phyloP scores from a whole-genome alignment of 2,329 filamentous ascomycete species.

The Venturiaceae sp. region DNA sequence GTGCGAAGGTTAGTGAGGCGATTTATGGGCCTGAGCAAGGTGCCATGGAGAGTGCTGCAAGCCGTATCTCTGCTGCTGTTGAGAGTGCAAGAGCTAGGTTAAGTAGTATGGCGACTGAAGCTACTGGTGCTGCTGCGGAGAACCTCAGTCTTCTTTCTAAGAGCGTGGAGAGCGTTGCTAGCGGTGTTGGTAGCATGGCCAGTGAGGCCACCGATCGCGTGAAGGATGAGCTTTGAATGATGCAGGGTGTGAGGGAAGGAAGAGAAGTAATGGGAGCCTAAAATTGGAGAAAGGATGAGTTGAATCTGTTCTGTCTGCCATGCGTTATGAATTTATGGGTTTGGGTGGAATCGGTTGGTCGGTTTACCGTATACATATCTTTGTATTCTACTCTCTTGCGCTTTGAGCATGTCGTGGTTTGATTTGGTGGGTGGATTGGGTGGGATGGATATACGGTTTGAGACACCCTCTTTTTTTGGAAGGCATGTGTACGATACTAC shows the following conservation, averaged over 20 bases:
- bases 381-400: neutral
- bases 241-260: neutral
- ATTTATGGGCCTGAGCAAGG: constrained; percentile 38
- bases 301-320: too few relatives aligned
- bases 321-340: neutral
- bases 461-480: neutral
- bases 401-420: neutral
- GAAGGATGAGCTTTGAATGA: constrained; percentile 42
- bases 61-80: constrained; percentile 29
- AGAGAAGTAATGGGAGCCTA: neutral
- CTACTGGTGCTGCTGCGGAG: constrained; percentile 14
- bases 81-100: constrained; percentile 34
- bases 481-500: neutral
- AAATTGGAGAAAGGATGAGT: neutral
- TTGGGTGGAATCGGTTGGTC: neutral
- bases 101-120: constrained; percentile 23
- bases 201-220: constrained; percentile 31
- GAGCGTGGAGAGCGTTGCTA: constrained; percentile 29
- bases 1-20: constrained; percentile 29
- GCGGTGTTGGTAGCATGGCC: constrained; percentile 37
- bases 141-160: constrained; percentile 17
- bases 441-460: neutral
- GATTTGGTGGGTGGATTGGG: neutral
- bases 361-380: neutral
- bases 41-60: constrained; percentile 35